A percentile compares a stretch with the other conserved stretches of the same genome.
Conservation (phyloP, 2,329 filamentous ascomycete species). For the Hypoxylon sp. region DNA sequence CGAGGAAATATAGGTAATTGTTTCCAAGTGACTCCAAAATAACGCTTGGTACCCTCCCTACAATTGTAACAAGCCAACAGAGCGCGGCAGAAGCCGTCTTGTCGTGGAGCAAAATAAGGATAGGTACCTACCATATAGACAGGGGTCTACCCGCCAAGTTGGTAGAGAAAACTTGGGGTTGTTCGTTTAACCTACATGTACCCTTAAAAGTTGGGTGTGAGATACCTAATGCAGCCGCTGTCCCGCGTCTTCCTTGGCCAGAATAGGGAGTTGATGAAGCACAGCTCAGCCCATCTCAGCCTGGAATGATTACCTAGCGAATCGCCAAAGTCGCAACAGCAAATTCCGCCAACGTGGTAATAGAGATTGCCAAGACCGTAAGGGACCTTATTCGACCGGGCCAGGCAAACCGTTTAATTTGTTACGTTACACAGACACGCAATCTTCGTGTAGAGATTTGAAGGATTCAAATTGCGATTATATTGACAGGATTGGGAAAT, state of each 20-base stretch:
- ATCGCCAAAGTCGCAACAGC: conserved; percentile 8
- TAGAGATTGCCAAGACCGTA: conserved; percentile 34
- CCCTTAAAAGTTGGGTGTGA: conserved; percentile 2
- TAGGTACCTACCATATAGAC: not conserved
- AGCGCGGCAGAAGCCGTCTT: not conserved
- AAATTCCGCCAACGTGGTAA: conserved; percentile 27
- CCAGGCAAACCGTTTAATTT: conserved; percentile 26
- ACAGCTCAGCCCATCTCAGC: conserved; percentile 11
- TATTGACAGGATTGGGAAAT: conserved; percentile 29
- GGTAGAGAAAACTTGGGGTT: not conserved
- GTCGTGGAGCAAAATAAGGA: not conserved
- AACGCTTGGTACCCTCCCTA: not conserved
- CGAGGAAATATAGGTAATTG: too few relatives aligned
- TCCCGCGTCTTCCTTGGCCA: conserved; percentile 3
- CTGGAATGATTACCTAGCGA: conserved; percentile 7
- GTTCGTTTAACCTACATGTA: not conserved
- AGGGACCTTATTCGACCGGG: conserved; percentile 19
- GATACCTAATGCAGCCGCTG: not conserved
- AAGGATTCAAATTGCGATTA: conserved; percentile 36
- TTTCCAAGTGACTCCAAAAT: not conserved
- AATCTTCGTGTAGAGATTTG: conserved; percentile 23
- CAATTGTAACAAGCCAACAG: conserved; percentile 4
- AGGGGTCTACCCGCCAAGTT: not conserved
- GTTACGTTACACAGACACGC: conserved; percentile 35
- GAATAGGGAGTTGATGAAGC: conserved; percentile 19